Base-by-base conservation (phyloP, 768 basidiomycete genomes). In the Xerocomus brunneocitrinus region DNA sequence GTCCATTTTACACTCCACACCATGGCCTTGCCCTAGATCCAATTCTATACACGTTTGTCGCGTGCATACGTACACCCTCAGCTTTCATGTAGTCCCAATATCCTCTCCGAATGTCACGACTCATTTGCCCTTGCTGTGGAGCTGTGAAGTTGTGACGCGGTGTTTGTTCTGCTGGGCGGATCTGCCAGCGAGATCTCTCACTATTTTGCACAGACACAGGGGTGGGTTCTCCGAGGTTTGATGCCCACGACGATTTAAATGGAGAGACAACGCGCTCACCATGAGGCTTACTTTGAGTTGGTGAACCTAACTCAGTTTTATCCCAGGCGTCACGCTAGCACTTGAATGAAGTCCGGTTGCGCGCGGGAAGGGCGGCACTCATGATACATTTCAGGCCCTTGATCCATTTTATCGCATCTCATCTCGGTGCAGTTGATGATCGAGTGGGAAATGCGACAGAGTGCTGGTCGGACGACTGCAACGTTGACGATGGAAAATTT, bases 221-320 rank as follows among this genome's bases (percentile, higher is more conserved):
- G 22, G 63, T 64, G 65, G 65, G 57, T 67, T 59, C 57, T 54
- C 65, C 65, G 64, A 60, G 57, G 56, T 55, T 30, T 62, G 65
- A 65, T 58, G 49, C 55, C 52, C 54, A 47, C 49, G 51, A 39
- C 51, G 44, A 32, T 28, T 16, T 50, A 24, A 54, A 40, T 55
- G 54, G 43, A 50, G 49, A 49, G 54, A 54, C 64, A 66, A 67
- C 53, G 63, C 65, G 50, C 61, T 48, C 32, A 48, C 63, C 65
- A 67, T 54, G 66, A 66, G 65, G 52, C 52, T 32, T 24, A 5
- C 34, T 28, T 22, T 24, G 24, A 44, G 49, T 8, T 34, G 24
- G 19, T 27, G 27, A 64, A 67, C 59, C 48, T 64, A 64, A 65
- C 56, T 58, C 42, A 27, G 8, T 57, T 50, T 47, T 49, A 31